A percentile compares a stretch with the other conserved stretches of the same genome.
Conservation (phyloP, 805 yeast species). For the Ogataea angusta region DNA sequence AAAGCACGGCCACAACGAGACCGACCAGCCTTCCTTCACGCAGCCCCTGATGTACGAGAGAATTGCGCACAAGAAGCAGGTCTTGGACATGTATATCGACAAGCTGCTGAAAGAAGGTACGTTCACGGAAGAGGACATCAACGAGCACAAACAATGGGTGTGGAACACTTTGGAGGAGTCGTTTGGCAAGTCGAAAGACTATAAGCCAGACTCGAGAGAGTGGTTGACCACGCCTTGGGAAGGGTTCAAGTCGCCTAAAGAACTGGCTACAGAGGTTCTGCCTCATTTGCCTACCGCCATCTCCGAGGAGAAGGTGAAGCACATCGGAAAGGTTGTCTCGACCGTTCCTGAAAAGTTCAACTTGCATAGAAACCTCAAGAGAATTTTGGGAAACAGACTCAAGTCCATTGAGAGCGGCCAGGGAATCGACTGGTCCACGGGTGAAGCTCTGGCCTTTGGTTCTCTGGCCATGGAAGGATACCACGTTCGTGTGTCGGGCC, state of each 20-base stretch:
- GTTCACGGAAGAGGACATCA: conserved; percentile 84
- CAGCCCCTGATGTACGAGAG: conserved; percentile 96
- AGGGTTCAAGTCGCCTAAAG: conserved; percentile 96
- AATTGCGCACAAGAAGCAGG: conserved; percentile 86
- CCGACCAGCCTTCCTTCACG: conserved; percentile 98
- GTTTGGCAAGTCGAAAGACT: conserved; percentile 82
- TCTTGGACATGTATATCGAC: conserved; percentile 79
- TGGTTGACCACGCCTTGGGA: conserved; percentile 99
- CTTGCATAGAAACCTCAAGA: conserved; percentile 91
- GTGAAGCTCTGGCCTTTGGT: conserved; percentile 98
- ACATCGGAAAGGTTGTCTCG: conserved; percentile 75
- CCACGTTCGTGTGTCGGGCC: conserved; percentile 97
- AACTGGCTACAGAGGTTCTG: conserved; percentile 89
- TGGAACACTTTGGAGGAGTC: conserved; percentile 93
- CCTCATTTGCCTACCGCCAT: conserved; percentile 97
- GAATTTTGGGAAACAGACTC: conserved; percentile 84
- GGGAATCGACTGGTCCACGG: conserved; percentile 98
- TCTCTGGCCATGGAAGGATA: conserved; percentile 88
- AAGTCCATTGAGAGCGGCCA: conserved; percentile 82
- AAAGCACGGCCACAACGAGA: conserved; percentile 98
- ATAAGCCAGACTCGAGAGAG: conserved; percentile 87
- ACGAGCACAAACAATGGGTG: conserved; percentile 97
- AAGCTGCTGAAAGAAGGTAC: conserved; percentile 82
- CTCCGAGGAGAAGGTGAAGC: conserved; percentile 63
- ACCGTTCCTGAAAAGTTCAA: conserved; percentile 85